Evolutionary conservation across 148 eudicot species (phyloP).

Genomic region (Diospyros lotus): DNA sequence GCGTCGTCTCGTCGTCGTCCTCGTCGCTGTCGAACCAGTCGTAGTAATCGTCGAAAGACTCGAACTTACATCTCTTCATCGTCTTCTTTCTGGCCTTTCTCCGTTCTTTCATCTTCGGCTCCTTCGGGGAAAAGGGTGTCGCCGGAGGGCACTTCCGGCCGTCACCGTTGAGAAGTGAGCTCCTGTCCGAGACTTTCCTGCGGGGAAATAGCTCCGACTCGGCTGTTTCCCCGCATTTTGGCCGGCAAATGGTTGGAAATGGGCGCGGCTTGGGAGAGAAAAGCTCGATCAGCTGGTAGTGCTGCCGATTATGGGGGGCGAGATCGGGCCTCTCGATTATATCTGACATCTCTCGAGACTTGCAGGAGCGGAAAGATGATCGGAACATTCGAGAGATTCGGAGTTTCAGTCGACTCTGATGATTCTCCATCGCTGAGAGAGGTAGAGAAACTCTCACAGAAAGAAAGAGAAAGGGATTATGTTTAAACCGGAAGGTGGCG

Average conservation of each 20-base stretch:
- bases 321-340: constrained; percentile 33
- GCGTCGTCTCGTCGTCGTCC: constrained; percentile 32
- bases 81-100: constrained; percentile 13
- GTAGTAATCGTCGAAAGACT: constrained; percentile 24
- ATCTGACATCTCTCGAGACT: constrained; percentile 32
- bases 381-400: constrained; percentile 38
- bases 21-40: constrained; percentile 46
- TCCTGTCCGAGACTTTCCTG: constrained; percentile 29
- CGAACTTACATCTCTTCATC: constrained; percentile 10
- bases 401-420: constrained; percentile 28
- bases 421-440: constrained; percentile 35
- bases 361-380: constrained; percentile 34
- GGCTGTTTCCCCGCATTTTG: constrained; percentile 36
- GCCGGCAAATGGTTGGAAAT: constrained; percentile 31
- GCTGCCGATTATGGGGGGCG: constrained; percentile 26
- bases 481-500: constrained; percentile 17
- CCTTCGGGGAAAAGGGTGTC: constrained; percentile 27
- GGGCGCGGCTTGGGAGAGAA: constrained; percentile 24
- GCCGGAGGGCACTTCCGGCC: constrained; percentile 39
- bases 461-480: constrained; percentile 17
- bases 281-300: constrained; percentile 27
- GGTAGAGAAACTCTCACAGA: constrained; percentile 5
- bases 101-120: background rate
- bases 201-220: constrained; percentile 23
- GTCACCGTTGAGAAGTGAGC: constrained; percentile 15